Percentiles rank a stretch among this genome's conserved stretches.
Conservation (phyloP, 163 green algal genomes). For the Chlamydomonas reinhardtii region DNA sequence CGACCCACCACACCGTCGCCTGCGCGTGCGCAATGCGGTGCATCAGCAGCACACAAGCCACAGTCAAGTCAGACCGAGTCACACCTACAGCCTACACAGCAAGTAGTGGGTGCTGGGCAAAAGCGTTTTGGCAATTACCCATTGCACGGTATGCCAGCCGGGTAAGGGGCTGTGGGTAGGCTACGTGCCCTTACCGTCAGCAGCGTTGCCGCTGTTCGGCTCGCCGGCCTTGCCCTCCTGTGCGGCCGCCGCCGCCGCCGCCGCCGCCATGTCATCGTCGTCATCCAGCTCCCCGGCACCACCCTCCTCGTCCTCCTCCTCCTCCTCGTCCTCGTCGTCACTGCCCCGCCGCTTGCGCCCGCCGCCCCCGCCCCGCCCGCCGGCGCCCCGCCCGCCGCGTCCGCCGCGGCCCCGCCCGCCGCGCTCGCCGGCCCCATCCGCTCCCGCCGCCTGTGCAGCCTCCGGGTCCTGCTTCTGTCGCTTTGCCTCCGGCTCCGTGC, state of each 20-base stretch:
- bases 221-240: not conserved
- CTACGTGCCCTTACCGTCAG: not conserved
- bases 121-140: no score
- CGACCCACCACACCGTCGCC: not conserved
- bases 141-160: no score
- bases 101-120: no score
- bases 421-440: not conserved
- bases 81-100: no score
- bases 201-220: not conserved
- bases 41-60: no score
- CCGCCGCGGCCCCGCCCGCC: not conserved
- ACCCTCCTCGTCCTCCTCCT: slow-evolving; percentile 40
- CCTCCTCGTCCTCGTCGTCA: not conserved
- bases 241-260: not conserved
- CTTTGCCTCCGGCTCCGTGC: not conserved
- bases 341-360: not conserved
- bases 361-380: not conserved
- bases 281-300: slow-evolving; percentile 42
- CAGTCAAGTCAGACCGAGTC: no score
- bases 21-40: no score
- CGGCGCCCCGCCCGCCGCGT: not conserved
- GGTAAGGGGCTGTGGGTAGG: no score
- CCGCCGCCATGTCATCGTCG: slow-evolving; percentile 15
- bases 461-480: not conserved
- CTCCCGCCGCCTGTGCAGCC: not conserved